A percentile compares a stretch with the other conserved stretches of the same genome.
These are phyloP conservation scores for Cytospora piceae DNA, from an alignment of 2,329 filamentous ascomycete species.

Conservation along the genomic window DNA sequence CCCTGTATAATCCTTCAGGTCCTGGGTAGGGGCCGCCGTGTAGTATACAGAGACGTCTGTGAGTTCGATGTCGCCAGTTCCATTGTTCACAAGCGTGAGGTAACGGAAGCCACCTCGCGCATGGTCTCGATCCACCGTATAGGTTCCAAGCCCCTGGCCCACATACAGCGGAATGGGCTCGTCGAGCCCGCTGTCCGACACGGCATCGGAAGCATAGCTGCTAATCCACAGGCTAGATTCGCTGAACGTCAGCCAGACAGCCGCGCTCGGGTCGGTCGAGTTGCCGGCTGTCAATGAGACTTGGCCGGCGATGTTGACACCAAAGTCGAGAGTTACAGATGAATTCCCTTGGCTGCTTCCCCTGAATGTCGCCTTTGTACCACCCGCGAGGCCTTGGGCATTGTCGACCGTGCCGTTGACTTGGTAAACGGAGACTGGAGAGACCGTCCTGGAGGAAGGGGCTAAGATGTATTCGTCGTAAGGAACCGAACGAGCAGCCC, in stretches of 20 bases:
- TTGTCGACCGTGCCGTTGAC: slow-evolving; percentile 31
- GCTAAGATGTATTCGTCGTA: slow-evolving; percentile 34
- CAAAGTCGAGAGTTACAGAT: slow-evolving; percentile 45
- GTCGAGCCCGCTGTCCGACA: slow-evolving; percentile 19
- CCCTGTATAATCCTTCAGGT: slow-evolving; percentile 55
- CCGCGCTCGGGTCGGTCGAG: slow-evolving; percentile 35
- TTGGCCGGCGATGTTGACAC: slow-evolving; percentile 44
- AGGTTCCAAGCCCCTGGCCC: slow-evolving; percentile 17
- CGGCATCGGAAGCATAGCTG: slow-evolving; percentile 47
- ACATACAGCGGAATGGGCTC: slow-evolving; percentile 25
- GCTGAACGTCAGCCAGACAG: slow-evolving; percentile 45
- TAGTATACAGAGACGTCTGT: slow-evolving; percentile 44
- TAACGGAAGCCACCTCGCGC: slow-evolving; percentile 46
- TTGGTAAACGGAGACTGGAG: slow-evolving; percentile 29
- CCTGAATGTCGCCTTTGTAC: slow-evolving; percentile 21
- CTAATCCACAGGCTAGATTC: slow-evolving; percentile 53
- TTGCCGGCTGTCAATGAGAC: slow-evolving; percentile 40
- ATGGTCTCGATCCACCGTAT: slow-evolving; percentile 39
- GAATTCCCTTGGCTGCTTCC: slow-evolving; percentile 32
- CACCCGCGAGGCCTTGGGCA: slow-evolving; percentile 33
- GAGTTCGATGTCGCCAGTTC: slow-evolving; percentile 38
- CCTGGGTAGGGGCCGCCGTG: slow-evolving; percentile 46
- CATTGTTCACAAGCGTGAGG: slow-evolving; percentile 39
- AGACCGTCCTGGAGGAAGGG: slow-evolving; percentile 30
- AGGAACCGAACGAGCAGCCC: slow-evolving; percentile 12